These are phyloP conservation scores for Hypoxylon cercidicola DNA, from an alignment of 495 filamentous ascomycete genomes.

Conservation along the genomic window DNA sequence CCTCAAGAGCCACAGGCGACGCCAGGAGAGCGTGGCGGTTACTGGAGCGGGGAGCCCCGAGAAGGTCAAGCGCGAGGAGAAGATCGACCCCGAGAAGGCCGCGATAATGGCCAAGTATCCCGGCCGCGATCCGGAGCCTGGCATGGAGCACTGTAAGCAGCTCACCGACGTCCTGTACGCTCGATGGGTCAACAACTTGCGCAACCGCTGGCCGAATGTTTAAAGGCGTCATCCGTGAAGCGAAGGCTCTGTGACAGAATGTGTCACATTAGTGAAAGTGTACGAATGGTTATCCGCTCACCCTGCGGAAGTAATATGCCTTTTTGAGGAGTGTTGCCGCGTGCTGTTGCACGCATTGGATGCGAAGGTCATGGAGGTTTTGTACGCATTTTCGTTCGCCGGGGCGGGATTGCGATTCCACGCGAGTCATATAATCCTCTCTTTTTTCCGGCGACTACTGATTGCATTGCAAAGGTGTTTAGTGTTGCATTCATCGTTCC, in stretches of 20 bases:
- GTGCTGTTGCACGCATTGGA: not conserved
- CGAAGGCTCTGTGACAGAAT: slow-evolving; percentile 1
- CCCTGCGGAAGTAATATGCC: no score
- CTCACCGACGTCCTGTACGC: slow-evolving; percentile 89
- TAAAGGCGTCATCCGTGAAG: not conserved
- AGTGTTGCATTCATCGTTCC: slow-evolving; percentile 4
- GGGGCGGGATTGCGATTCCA: slow-evolving; percentile 7
- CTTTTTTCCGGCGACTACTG: slow-evolving; percentile 10
- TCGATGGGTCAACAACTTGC: slow-evolving; percentile 87
- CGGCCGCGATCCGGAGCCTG: slow-evolving; percentile 64
- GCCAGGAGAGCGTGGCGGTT: slow-evolving; percentile 67
- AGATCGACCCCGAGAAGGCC: slow-evolving; percentile 57
- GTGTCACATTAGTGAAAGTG: slow-evolving; percentile 34
- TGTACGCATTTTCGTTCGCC: not conserved
- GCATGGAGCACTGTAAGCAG: slow-evolving; percentile 92
- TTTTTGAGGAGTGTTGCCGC: no score
- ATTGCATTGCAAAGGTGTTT: slow-evolving; percentile 38
- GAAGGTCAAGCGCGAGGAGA: slow-evolving; percentile 25
- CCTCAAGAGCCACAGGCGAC: slow-evolving; percentile 77
- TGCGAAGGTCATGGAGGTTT: not conserved
- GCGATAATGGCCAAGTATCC: slow-evolving; percentile 59
- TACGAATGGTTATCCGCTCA: not conserved
- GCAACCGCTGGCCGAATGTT: slow-evolving; percentile 74
- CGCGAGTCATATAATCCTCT: slow-evolving; percentile 19
- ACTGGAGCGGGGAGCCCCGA: slow-evolving; percentile 40